These are phyloP conservation scores for Epichloe gansuensis DNA, from an alignment of 2,329 filamentous ascomycete species.

Conservation along the genomic window DNA sequence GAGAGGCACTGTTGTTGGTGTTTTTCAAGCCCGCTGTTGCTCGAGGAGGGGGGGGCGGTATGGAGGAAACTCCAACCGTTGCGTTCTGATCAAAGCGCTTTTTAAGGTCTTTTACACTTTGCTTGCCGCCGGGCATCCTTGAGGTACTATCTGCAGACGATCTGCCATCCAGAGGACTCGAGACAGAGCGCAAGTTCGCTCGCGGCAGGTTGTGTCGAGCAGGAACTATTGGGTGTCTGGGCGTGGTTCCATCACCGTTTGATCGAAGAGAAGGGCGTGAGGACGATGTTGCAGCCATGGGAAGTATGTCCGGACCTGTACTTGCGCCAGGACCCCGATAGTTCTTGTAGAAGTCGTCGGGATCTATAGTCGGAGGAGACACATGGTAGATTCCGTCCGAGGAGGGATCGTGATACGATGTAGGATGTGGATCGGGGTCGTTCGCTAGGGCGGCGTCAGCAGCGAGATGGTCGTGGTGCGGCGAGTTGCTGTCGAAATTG, in stretches of 20 bases:
- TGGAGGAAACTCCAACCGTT: constrained; percentile 7
- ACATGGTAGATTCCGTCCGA: constrained; percentile 21
- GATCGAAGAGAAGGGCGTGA: constrained; percentile 32
- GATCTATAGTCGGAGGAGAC: constrained; percentile 31
- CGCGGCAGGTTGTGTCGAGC: constrained; percentile 28
- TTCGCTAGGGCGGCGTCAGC: background rate
- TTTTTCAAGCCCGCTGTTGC: background rate
- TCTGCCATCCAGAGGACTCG: constrained; percentile 40
- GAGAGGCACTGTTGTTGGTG: constrained; percentile 1
- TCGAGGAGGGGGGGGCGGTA: background rate
- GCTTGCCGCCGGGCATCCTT: constrained; percentile 28
- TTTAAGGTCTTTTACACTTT: constrained; percentile 71
- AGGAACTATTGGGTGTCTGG: constrained; percentile 32
- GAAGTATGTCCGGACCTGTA: constrained; percentile 20
- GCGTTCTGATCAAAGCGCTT: constrained; percentile 60
- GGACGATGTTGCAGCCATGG: constrained; percentile 25
- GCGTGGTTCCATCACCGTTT: constrained; percentile 36
- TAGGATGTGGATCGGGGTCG: background rate
- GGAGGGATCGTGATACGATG: constrained; percentile 9
- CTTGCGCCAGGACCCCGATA: constrained; percentile 28
- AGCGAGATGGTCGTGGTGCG: constrained; percentile 9
- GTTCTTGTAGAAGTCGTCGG: constrained; percentile 43
- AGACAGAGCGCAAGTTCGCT: constrained; percentile 38
- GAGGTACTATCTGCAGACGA: constrained; percentile 15
- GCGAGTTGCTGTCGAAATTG: constrained; percentile 3